phyloP scores from a whole-genome alignment of 2,329 filamentous ascomycete genomes.

The Colletotrichum sojae region DNA sequence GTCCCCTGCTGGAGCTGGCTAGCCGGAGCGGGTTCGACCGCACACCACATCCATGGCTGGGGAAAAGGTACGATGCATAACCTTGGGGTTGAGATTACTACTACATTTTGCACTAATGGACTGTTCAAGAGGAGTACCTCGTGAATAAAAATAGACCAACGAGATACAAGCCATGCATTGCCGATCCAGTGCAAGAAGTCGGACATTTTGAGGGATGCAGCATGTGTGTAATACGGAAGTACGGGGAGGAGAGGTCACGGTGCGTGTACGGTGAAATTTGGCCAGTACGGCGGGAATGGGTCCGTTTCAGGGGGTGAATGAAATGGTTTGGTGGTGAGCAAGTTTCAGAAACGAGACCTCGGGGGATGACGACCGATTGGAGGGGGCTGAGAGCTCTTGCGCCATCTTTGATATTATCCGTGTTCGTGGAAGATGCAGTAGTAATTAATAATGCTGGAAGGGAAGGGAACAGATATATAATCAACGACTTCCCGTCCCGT shows the following conservation, averaged over 20 bases:
- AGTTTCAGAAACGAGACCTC: slow-evolving; percentile 40
- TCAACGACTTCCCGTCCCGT: slow-evolving; percentile 5
- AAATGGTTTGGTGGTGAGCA: slow-evolving; percentile 34
- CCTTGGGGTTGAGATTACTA: no score
- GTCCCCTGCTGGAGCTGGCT: slow-evolving; percentile 3
- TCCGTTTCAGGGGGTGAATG: slow-evolving; percentile 37
- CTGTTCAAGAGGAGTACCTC: no score
- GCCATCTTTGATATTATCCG: slow-evolving; percentile 19
- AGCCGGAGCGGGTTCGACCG: slow-evolving; percentile 36
- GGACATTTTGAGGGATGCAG: slow-evolving; percentile 12
- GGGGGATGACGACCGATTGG: slow-evolving; percentile 27
- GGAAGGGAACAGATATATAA: slow-evolving; percentile 28
- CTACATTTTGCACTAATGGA: no score
- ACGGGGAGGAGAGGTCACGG: slow-evolving; percentile 35
- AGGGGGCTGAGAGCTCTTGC: slow-evolving; percentile 30
- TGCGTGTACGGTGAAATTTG: not conserved
- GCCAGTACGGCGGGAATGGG: slow-evolving; percentile 18
- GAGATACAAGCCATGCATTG: no score
- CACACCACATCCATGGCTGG: slow-evolving; percentile 26
- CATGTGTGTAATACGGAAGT: slow-evolving; percentile 7
- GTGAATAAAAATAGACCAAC: no score
- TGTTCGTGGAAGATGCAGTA: not conserved
- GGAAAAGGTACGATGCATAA: not conserved
- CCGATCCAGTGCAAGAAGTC: no score
- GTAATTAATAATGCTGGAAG: slow-evolving; percentile 37